Percentiles rank a stretch among this genome's conserved stretches.
Conservation (phyloP, 768 basidiomycete species). For the Leccinum arenicola region DNA sequence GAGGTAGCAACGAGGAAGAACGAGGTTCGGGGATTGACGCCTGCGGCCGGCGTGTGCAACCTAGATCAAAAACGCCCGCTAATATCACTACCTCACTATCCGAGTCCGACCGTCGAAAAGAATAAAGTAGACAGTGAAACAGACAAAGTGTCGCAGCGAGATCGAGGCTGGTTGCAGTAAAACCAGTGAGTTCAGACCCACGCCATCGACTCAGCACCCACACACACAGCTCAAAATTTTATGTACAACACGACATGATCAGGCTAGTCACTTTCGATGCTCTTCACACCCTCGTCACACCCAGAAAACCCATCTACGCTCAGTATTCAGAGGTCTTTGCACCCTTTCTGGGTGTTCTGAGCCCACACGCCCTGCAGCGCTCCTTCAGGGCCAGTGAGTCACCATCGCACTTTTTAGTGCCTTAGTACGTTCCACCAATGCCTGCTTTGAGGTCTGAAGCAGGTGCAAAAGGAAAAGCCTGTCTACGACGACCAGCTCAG, state of each 20-base stretch:
- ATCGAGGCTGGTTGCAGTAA: background rate
- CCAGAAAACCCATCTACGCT: constrained; percentile 62
- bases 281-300: constrained; percentile 70
- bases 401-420: background rate
- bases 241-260: constrained; percentile 29
- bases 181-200: background rate
- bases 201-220: background rate
- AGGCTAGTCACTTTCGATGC: constrained; percentile 78
- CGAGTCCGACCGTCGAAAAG: constrained; percentile 14
- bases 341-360: constrained; percentile 62
- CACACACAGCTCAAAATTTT: background rate
- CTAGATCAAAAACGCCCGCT: constrained; percentile 2
- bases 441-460: constrained; percentile 38
- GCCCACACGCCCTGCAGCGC: constrained; percentile 46
- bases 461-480: constrained; percentile 57
- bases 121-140: background rate
- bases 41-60: constrained; percentile 29
- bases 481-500: constrained; percentile 48
- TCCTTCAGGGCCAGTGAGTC: constrained; percentile 59
- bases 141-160: constrained; percentile 13
- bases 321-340: constrained; percentile 62
- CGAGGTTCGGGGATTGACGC: constrained; percentile 25
- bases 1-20: constrained; percentile 12
- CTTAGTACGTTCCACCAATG: constrained; percentile 5
- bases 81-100: constrained; percentile 14